Evolutionary conservation across 139 green algal species (phyloP).

Genomic region (Chlamydomonas schloesseri): DNA sequence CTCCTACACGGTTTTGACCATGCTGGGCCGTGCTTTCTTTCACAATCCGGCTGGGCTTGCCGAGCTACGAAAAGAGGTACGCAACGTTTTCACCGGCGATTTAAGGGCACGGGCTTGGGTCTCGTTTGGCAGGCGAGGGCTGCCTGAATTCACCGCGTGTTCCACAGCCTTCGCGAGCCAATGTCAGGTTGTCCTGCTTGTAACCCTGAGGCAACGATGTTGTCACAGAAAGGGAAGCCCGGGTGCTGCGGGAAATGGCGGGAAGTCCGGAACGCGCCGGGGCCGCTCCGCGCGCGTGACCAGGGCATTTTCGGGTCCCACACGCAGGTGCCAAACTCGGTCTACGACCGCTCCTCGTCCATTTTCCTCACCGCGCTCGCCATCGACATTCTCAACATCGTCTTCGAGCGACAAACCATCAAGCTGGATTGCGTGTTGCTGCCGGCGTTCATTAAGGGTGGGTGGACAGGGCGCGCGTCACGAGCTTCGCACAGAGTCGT

Average conservation of each 20-base stretch:
- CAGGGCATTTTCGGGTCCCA: neutral
- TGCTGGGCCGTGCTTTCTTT: conserved; percentile 32
- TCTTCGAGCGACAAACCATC: conserved; percentile 67
- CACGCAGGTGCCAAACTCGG: conserved; percentile 45
- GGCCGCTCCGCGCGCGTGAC: neutral
- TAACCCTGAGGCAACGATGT: too few relatives aligned
- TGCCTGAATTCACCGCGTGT: too few relatives aligned
- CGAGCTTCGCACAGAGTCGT: too few relatives aligned
- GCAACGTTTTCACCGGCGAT: neutral
- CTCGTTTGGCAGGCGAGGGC: too few relatives aligned
- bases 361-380: conserved; percentile 56
- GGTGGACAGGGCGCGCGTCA: neutral
- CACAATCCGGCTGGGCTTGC: conserved; percentile 30
- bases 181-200: too few relatives aligned
- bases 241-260: too few relatives aligned
- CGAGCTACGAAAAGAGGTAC: conserved; percentile 20
- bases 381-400: conserved; percentile 55
- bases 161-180: too few relatives aligned
- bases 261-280: too few relatives aligned
- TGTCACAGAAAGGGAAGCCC: too few relatives aligned
- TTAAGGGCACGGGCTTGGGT: too few relatives aligned
- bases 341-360: conserved; percentile 59
- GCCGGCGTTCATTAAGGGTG: conserved; percentile 58
- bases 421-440: conserved; percentile 80
- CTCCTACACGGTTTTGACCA: conserved; percentile 42